These are phyloP conservation scores for Botrytis hyacinthi DNA, from an alignment of 2,329 filamentous ascomycete genomes.

Conservation along the genomic window DNA sequence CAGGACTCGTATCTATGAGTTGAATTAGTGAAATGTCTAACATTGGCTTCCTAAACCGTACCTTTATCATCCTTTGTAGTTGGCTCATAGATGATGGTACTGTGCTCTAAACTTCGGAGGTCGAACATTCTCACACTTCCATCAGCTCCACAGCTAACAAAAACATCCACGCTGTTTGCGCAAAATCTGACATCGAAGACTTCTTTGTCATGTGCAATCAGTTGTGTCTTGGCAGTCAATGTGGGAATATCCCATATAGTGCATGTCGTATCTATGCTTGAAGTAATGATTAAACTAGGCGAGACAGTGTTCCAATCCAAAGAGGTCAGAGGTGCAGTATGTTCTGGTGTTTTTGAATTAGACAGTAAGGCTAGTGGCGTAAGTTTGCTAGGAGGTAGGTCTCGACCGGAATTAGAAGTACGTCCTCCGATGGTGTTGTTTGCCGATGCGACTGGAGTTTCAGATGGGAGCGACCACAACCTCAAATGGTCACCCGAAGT, in stretches of 20 bases:
- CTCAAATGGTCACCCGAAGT: constrained; percentile 93
- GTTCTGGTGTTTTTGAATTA: constrained; percentile 97
- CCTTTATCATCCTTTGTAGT: constrained; percentile 78
- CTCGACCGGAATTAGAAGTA: constrained; percentile 57
- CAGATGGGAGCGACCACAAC: constrained; percentile 84
- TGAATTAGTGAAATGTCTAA: constrained; percentile 23
- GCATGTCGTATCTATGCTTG: constrained; percentile 97
- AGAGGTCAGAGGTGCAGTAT: constrained; percentile 93
- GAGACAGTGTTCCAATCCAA: constrained; percentile 98
- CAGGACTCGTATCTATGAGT: constrained; percentile 47
- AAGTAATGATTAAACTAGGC: constrained; percentile 95
- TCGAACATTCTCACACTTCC: constrained; percentile 99
- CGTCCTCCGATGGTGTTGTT: constrained; percentile 65
- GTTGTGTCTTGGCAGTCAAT: constrained; percentile 92
- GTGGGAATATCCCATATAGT: constrained; percentile 99
- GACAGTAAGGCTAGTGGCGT: constrained; percentile 90
- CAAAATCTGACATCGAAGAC: constrained; percentile 98
- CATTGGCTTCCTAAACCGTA: constrained; percentile 41
- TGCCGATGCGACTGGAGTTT: constrained; percentile 52
- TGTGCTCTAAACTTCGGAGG: constrained; percentile 91
- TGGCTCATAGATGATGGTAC: constrained; percentile 98
- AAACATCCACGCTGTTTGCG: constrained; percentile 96
- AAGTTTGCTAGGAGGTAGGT: constrained; percentile 70
- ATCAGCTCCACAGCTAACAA: constrained; percentile 95
- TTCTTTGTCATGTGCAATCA: constrained; percentile 98